Evolutionary conservation across 1,139 yeast species (phyloP).

Genomic region (Taphrina flavorubra): DNA sequence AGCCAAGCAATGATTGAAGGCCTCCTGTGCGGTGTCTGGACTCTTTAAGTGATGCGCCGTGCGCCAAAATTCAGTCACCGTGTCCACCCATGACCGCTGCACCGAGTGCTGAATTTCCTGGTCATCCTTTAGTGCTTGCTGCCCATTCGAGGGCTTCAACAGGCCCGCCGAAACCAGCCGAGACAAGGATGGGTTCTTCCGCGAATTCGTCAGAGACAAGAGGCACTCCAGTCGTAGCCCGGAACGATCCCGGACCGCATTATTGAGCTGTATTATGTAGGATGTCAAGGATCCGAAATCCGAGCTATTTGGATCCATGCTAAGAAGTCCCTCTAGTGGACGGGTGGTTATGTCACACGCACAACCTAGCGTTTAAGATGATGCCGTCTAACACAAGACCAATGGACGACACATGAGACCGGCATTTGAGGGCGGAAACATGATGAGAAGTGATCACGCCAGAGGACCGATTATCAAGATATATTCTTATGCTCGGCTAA

Average conservation of each 20-base stretch:
- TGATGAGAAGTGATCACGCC: not conserved
- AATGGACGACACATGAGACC: too few relatives aligned
- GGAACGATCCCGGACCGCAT: slow-evolving; percentile 22
- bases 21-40: slow-evolving; percentile 10
- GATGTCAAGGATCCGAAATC: slow-evolving; percentile 38
- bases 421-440: too few relatives aligned
- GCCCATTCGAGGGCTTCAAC: not conserved
- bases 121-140: slow-evolving; percentile 18
- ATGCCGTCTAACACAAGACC: too few relatives aligned
- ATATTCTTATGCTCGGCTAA: slow-evolving; percentile 4
- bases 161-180: slow-evolving; percentile 21
- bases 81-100: slow-evolving; percentile 28
- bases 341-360: too few relatives aligned
- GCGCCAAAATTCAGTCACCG: slow-evolving; percentile 38
- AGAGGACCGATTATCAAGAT: not conserved
- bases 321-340: not conserved
- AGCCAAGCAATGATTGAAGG: slow-evolving; percentile 20
- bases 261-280: slow-evolving; percentile 25
- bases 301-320: slow-evolving; percentile 30
- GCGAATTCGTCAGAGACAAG: slow-evolving; percentile 31
- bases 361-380: too few relatives aligned
- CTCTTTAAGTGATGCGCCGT: slow-evolving; percentile 28
- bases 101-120: slow-evolving; percentile 22
- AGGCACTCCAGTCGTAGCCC: slow-evolving; percentile 39
- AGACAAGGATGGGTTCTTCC: slow-evolving; percentile 32